These are phyloP conservation scores for Symmetrospora coprosmae DNA, from an alignment of 768 basidiomycete genomes.

Conservation along the genomic window DNA sequence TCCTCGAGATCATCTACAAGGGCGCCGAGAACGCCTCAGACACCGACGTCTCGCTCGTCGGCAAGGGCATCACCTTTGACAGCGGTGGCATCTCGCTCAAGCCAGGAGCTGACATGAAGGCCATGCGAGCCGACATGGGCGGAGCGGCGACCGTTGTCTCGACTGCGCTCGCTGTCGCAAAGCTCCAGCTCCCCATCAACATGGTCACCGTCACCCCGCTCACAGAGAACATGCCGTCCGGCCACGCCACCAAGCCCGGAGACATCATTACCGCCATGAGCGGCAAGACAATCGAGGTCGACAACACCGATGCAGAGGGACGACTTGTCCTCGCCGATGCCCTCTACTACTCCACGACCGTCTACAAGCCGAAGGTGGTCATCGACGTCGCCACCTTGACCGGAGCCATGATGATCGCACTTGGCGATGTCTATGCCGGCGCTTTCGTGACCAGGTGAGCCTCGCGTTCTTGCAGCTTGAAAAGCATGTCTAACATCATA, in stretches of 20 bases:
- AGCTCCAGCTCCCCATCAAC: slow-evolving; percentile 67
- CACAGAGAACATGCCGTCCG: slow-evolving; percentile 71
- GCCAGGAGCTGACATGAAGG: slow-evolving; percentile 46
- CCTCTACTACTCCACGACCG: slow-evolving; percentile 62
- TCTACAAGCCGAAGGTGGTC: slow-evolving; percentile 64
- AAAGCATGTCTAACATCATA: slow-evolving; percentile 42
- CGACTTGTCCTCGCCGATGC: slow-evolving; percentile 47
- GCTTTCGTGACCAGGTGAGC: slow-evolving; percentile 47
- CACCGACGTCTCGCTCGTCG: slow-evolving; percentile 41
- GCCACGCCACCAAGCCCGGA: slow-evolving; percentile 40
- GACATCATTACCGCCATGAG: slow-evolving; percentile 44
- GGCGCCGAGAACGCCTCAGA: slow-evolving; percentile 37
- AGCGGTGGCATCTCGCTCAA: slow-evolving; percentile 62
- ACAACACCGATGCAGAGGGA: slow-evolving; percentile 73
- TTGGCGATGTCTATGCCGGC: slow-evolving; percentile 63
- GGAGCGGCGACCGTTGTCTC: slow-evolving; percentile 44
- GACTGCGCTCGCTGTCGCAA: slow-evolving; percentile 61
- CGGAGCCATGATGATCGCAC: slow-evolving; percentile 43
- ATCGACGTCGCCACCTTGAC: slow-evolving; percentile 81
- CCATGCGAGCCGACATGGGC: slow-evolving; percentile 70
- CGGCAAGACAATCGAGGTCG: slow-evolving; percentile 66
- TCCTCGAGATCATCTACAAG: slow-evolving; percentile 77
- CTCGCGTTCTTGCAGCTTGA: not conserved
- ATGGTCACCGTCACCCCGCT: slow-evolving; percentile 58
- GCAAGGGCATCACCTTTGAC: slow-evolving; percentile 80